phyloP scores from a whole-genome alignment of 495 filamentous ascomycete species.

The Talaromyces adpressus region DNA sequence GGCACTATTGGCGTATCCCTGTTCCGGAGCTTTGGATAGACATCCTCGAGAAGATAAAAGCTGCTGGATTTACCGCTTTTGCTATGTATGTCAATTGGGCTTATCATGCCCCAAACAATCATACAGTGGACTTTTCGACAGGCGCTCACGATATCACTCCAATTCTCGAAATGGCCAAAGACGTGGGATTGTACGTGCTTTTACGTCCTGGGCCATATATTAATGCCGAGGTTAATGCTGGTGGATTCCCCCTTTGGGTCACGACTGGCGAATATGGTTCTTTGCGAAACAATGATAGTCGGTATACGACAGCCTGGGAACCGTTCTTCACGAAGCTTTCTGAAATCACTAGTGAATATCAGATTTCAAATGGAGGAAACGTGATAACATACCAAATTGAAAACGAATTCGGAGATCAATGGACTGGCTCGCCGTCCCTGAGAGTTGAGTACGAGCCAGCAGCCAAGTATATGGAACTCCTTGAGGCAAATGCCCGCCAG shows the following conservation, averaged over 20 bases:
- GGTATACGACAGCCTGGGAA: constrained; percentile 30
- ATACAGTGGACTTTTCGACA: constrained; percentile 5
- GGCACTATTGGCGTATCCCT: constrained; percentile 38
- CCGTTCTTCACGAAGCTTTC: not conserved
- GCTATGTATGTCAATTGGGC: constrained; percentile 53
- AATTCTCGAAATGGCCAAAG: not conserved
- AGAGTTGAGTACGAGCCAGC: not conserved
- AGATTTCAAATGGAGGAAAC: not conserved
- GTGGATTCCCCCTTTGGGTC: constrained; percentile 54
- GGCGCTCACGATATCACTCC: not conserved
- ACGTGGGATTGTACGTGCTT: not conserved
- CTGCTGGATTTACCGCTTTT: constrained; percentile 48
- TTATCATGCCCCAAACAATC: constrained; percentile 45
- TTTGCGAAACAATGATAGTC: constrained; percentile 49
- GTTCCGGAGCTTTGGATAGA: not conserved
- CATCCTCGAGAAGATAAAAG: constrained; percentile 56
- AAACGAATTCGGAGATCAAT: not conserved
- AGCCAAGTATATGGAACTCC: not conserved
- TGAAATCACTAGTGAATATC: not conserved
- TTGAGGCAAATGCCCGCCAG: not conserved
- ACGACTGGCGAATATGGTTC: constrained; percentile 55
- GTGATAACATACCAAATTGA: not conserved
- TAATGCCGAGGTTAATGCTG: constrained; percentile 37
- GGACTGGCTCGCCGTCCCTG: not conserved
- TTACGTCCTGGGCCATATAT: not conserved